These are phyloP conservation scores for Orbilia javanica DNA, from an alignment of 2,329 filamentous ascomycete species.

Conservation along the genomic window DNA sequence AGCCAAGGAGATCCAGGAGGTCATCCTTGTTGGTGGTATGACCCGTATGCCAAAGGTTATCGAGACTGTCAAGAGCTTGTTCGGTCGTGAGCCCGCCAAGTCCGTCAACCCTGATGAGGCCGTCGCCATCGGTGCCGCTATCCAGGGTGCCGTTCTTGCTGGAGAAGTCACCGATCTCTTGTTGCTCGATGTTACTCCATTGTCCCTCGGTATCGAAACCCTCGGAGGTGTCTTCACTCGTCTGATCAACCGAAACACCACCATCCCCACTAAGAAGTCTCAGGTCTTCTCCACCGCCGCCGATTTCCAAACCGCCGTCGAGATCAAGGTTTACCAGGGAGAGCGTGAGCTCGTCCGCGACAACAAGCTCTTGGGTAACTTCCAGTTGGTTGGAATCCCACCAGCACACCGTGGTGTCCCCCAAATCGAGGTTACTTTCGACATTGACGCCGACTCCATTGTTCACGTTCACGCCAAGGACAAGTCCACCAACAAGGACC, in stretches of 20 bases:
- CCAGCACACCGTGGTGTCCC: conserved; percentile 96
- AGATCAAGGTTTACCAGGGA: conserved; percentile 99
- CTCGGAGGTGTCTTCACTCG: conserved; percentile 97
- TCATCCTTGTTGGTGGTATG: conserved; percentile 98
- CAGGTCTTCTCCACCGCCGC: conserved; percentile 97
- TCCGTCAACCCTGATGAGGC: conserved; percentile 99
- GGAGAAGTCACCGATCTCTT: conserved; percentile 97
- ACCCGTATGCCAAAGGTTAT: conserved; percentile 99
- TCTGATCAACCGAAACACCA: conserved; percentile 98
- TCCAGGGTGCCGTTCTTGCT: conserved; percentile 95
- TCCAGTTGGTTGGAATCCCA: conserved; percentile 97
- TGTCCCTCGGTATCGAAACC: conserved; percentile 98
- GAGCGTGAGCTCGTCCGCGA: conserved; percentile 98
- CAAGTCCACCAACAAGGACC: conserved; percentile 99
- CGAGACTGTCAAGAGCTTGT: conserved; percentile 96
- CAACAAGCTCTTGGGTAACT: conserved; percentile 99
- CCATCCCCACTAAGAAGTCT: conserved; percentile 99
- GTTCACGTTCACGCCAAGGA: conserved; percentile 98
- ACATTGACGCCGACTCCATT: conserved; percentile 97
- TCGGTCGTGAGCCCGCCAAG: conserved; percentile 96
- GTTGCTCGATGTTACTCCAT: conserved; percentile 92
- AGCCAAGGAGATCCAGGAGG: conserved; percentile 95
- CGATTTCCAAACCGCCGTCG: conserved; percentile 97
- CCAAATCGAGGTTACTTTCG: conserved; percentile 97
- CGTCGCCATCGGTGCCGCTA: conserved; percentile 95